phyloP scores from a whole-genome alignment of 306 rosid species.

The Parietaria judaica region DNA sequence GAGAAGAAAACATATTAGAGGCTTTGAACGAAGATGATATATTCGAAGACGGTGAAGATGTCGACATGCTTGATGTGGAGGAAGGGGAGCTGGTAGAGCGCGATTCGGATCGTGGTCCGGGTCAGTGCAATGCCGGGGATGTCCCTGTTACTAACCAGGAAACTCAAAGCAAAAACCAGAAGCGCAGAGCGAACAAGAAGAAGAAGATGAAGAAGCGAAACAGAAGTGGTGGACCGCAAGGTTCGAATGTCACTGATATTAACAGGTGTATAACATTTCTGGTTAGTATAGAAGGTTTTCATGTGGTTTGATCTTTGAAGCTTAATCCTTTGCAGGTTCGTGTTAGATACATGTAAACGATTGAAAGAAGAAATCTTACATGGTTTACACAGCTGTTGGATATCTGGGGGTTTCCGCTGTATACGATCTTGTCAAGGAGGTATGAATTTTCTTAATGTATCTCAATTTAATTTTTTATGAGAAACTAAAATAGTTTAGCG shows the following conservation, averaged over 20 bases:
- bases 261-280: slow-evolving; percentile 38
- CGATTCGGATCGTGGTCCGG: slow-evolving; percentile 18
- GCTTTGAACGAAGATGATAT: slow-evolving; percentile 46
- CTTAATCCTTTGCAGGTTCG: slow-evolving; percentile 52
- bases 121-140: slow-evolving; percentile 24
- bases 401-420: slow-evolving; percentile 75
- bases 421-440: slow-evolving; percentile 75
- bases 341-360: slow-evolving; percentile 51
- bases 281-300: slow-evolving; percentile 1
- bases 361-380: slow-evolving; percentile 71
- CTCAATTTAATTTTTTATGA: too few species aligned
- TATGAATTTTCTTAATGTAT: slow-evolving; percentile 19
- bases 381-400: slow-evolving; percentile 84
- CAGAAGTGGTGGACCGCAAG: slow-evolving; percentile 18
- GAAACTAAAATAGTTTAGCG: too few species aligned
- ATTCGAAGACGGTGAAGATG: slow-evolving; percentile 42
- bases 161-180: slow-evolving; percentile 25
- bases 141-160: slow-evolving; percentile 21
- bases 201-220: slow-evolving; percentile 54
- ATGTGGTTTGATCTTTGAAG: slow-evolving; percentile 13
- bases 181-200: slow-evolving; percentile 49
- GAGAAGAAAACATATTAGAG: slow-evolving; percentile 53
- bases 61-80: too few species aligned
- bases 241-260: slow-evolving; percentile 31
- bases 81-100: too few species aligned